A percentile compares a stretch with the other conserved stretches of the same genome.
Evolutionary conservation across 345 rosid species (phyloP).

Genomic region (Eucalyptus cloeziana): DNA sequence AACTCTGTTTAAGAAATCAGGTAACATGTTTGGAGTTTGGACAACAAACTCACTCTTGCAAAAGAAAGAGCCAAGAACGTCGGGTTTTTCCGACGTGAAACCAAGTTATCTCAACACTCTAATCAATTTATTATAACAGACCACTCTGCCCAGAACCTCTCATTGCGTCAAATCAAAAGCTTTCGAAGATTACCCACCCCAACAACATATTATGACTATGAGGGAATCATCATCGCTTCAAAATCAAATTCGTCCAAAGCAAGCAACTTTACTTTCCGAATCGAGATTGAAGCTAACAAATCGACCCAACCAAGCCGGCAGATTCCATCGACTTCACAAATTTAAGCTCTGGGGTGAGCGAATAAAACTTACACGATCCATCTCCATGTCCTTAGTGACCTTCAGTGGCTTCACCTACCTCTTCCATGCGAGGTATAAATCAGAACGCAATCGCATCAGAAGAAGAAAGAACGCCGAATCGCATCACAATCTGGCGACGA

Average conservation of each 20-base stretch:
- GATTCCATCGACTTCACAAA: background rate
- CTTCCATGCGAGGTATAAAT: conserved; percentile 32
- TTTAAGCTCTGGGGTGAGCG: background rate
- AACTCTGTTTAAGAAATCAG: background rate
- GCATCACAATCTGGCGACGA: background rate
- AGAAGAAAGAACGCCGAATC: too few relatives aligned
- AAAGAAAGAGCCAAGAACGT: background rate
- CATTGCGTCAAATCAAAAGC: background rate
- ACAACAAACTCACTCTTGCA: background rate
- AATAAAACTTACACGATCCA: conserved; percentile 31
- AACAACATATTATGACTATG: background rate
- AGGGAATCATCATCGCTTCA: background rate
- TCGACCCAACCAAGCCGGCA: background rate
- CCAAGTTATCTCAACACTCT: background rate
- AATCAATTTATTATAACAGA: background rate
- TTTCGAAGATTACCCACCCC: background rate
- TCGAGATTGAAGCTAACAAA: background rate
- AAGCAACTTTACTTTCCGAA: background rate
- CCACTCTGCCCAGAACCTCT: background rate
- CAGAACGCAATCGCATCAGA: background rate
- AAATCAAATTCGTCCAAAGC: background rate
- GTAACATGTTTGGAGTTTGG: background rate
- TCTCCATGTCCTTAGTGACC: conserved; percentile 53
- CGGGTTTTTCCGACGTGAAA: background rate
- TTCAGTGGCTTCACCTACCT: conserved; percentile 52